Percentiles rank a stretch among this genome's conserved stretches.
Evolutionary conservation across 2,329 filamentous ascomycete genomes (phyloP).

Genomic region (Cladosporium sp.): DNA sequence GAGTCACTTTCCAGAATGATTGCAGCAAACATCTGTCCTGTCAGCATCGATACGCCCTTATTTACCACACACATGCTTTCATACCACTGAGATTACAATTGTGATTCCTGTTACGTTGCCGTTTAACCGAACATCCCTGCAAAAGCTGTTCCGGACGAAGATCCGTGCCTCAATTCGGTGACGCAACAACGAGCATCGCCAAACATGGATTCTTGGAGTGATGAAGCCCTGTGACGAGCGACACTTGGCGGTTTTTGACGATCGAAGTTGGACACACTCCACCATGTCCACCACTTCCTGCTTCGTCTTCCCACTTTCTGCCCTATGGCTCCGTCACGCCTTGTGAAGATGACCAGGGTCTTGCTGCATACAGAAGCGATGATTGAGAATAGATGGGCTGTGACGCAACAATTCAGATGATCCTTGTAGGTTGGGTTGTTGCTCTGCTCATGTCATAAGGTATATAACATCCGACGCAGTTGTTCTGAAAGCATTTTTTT

Average conservation of each 20-base stretch:
- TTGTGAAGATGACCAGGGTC: neutral
- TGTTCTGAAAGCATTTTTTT: no score
- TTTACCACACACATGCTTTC: neutral
- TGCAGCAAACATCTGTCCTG: no score
- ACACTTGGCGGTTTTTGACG: neutral
- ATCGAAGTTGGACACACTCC: slow-evolving; percentile 6
- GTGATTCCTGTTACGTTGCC: neutral
- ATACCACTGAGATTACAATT: neutral
- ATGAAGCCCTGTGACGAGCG: slow-evolving; percentile 6
- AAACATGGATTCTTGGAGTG: neutral
- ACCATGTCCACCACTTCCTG: slow-evolving; percentile 3
- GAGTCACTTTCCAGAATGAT: no score
- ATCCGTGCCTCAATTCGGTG: slow-evolving; percentile 3
- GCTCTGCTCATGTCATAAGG: neutral
- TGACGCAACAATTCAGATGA: slow-evolving; percentile 1
- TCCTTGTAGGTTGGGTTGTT: neutral
- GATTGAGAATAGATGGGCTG: neutral
- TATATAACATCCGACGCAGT: neutral
- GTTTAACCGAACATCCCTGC: neutral
- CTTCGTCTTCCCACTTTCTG: slow-evolving; percentile 3
- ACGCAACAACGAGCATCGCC: neutral
- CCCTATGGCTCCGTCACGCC: neutral
- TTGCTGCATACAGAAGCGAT: neutral
- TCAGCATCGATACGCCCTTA: no score
- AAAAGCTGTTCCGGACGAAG: neutral